Base-by-base conservation (phyloP, 179 eudicot species). In the Drosera spatulata region DNA sequence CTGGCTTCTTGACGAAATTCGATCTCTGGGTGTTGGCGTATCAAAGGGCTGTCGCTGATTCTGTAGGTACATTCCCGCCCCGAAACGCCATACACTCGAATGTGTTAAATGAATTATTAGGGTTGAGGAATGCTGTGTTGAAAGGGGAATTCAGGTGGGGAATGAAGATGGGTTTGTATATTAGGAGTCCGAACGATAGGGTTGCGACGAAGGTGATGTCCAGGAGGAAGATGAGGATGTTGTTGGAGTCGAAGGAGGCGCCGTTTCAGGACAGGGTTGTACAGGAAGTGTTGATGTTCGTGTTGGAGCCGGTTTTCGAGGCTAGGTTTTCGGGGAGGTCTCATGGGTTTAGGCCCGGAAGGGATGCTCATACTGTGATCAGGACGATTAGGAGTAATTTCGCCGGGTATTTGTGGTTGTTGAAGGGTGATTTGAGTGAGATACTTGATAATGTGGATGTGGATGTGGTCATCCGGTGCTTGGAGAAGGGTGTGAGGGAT, bases 301-400 rank as follows among this genome's bases (percentile, higher is more conserved):
- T 93, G 55, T 82, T 93, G 38, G 96, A 93, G 52, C 99, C 99
- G 1, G 58, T 93, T 66, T 93, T 88, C 40, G 99, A 93, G 84
- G 58, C 95, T 0, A 67, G 82, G 59, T 89, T 93, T 70, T 86
- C 96, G 7, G 14, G 78, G 0, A 86, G 82, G 44, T 82, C 89
- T 0, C 96, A 93, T 50, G 96, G 75, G 12, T 93, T 88, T 73
- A 73, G 99, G 2, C 93, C 89, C 3, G 87, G 90, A 3, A 61
- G 99, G 53, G 84, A 71, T 66, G 82, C 96, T 1, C 99, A 93
- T 73, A 82, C 99, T 10, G 99, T 79, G 39, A 84, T 91, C 59
- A 71, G 98, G 76, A 82, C 95, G 13, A 81, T 91, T 59, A 70
- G 98, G 72, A 86, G 96, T 75, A 82, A 82, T 59, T 91, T 91